Percentiles rank a stretch among this genome's conserved stretches.
These are phyloP conservation scores for Neoboletus subvelutipes DNA, from an alignment of 768 basidiomycete species.

Conservation along the genomic window DNA sequence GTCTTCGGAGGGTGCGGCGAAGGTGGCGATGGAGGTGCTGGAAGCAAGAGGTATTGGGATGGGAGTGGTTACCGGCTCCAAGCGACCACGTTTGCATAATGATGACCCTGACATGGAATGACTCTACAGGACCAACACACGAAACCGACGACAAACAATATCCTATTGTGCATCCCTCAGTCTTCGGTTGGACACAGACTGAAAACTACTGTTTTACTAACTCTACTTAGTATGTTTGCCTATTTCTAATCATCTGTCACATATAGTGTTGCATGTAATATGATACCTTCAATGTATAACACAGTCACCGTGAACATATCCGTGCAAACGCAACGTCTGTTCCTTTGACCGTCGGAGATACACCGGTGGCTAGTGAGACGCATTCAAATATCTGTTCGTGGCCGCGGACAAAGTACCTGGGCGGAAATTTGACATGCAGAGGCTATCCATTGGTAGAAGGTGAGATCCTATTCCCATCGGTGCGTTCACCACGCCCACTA, in stretches of 20 bases:
- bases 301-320: constrained; percentile 12
- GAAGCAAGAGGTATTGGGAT: constrained; percentile 73
- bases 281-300: constrained; percentile 35
- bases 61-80: constrained; percentile 40
- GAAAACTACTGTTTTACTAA: constrained; percentile 32
- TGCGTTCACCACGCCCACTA: constrained; percentile 25
- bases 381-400: constrained; percentile 6
- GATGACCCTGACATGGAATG: constrained; percentile 50
- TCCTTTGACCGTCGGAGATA: constrained; percentile 14
- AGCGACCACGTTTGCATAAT: constrained; percentile 47
- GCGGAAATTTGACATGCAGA: constrained; percentile 27
- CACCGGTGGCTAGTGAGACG: constrained; percentile 1
- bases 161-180: constrained; percentile 30
- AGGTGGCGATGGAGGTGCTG: constrained; percentile 77
- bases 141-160: constrained; percentile 25
- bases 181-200: constrained; percentile 27
- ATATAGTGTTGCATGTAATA: constrained; percentile 41
- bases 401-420: constrained; percentile 26
- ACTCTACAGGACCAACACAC: constrained; percentile 14
- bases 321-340: not conserved
- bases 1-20: constrained; percentile 66
- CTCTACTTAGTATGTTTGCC: constrained; percentile 31
- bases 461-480: constrained; percentile 28
- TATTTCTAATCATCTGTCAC: constrained; percentile 34
- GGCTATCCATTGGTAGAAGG: constrained; percentile 22